Conservation (phyloP, 495 filamentous ascomycete species). For the Penicillium malachiteum region DNA sequence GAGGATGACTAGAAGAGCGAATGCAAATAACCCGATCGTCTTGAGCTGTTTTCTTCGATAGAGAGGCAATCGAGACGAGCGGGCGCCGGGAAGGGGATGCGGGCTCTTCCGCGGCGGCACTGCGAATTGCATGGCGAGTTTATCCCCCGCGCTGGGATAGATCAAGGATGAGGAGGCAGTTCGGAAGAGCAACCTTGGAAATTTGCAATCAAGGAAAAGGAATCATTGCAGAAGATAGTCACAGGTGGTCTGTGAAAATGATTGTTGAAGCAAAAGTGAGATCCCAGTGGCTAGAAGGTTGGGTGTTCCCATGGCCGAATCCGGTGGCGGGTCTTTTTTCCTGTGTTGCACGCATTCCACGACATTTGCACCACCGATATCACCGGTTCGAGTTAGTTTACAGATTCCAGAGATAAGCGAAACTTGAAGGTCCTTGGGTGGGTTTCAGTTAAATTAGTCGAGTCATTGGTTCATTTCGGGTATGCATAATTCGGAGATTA, state of each 20-base stretch:
- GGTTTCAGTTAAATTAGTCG: neutral
- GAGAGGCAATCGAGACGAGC: slow-evolving; percentile 57
- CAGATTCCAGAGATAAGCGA: neutral
- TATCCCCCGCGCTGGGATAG: slow-evolving; percentile 23
- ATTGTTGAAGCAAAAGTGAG: neutral
- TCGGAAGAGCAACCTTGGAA: neutral
- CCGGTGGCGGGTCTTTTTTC: slow-evolving; percentile 54
- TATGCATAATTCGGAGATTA: neutral
- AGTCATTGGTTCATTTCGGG: neutral
- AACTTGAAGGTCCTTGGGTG: neutral
- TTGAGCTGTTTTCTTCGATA: slow-evolving; percentile 69
- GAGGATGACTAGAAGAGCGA: slow-evolving; percentile 58
- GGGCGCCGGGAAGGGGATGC: slow-evolving; percentile 60
- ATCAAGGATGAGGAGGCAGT: slow-evolving; percentile 1
- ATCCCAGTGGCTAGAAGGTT: slow-evolving; percentile 1
- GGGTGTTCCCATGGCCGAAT: slow-evolving; percentile 24
- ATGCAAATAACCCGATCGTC: slow-evolving; percentile 54
- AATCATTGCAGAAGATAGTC: slow-evolving; percentile 13
- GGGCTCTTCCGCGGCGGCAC: slow-evolving; percentile 80
- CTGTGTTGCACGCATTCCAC: slow-evolving; percentile 41
- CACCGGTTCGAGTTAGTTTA: neutral
- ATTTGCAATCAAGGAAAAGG: slow-evolving; percentile 4
- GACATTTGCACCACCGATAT: neutral
- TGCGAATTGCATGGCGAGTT: slow-evolving; percentile 79
- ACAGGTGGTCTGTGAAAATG: neutral